phyloP scores from a whole-genome alignment of 2,329 filamentous ascomycete species.

The Cladobotryum mycophilum region DNA sequence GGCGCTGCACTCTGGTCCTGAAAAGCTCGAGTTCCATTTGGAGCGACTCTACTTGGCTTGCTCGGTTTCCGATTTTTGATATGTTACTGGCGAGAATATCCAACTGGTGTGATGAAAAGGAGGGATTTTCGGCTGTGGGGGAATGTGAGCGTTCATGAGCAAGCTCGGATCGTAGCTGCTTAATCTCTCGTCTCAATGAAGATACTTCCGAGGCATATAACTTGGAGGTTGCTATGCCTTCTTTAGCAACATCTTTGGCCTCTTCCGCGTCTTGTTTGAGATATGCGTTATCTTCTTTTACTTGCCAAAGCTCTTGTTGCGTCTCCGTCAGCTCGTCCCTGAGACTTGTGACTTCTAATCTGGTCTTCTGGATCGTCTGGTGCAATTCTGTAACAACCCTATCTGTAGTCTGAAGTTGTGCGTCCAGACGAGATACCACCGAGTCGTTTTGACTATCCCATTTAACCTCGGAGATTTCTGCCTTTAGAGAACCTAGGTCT shows the following conservation, averaged over 20 bases:
- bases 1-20: conserved; percentile 29
- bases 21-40: conserved; percentile 38
- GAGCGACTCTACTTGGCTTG: conserved; percentile 33
- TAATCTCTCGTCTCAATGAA: conserved; percentile 27
- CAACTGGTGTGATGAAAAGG: conserved; percentile 27
- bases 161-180: conserved; percentile 24
- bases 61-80: conserved; percentile 31
- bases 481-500: conserved; percentile 22
- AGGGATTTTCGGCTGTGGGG: conserved; percentile 8
- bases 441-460: conserved; percentile 11
- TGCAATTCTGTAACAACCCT: conserved; percentile 16
- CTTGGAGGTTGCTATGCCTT: conserved; percentile 18
- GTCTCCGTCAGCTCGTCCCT: conserved; percentile 18
- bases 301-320: conserved; percentile 18
- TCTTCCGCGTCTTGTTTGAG: conserved; percentile 19
- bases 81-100: conserved; percentile 35
- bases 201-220: conserved; percentile 26
- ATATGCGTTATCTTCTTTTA: conserved; percentile 18
- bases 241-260: conserved; percentile 19
- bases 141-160: conserved; percentile 19
- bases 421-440: conserved; percentile 16
- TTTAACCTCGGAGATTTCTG: conserved; percentile 18
- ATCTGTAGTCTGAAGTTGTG: conserved; percentile 19
- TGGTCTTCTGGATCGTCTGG: conserved; percentile 14
- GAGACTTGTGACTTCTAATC: conserved; percentile 14